Evolutionary conservation across 2,329 filamentous ascomycete species (phyloP).

Genomic region (Diaporthe australafricana): DNA sequence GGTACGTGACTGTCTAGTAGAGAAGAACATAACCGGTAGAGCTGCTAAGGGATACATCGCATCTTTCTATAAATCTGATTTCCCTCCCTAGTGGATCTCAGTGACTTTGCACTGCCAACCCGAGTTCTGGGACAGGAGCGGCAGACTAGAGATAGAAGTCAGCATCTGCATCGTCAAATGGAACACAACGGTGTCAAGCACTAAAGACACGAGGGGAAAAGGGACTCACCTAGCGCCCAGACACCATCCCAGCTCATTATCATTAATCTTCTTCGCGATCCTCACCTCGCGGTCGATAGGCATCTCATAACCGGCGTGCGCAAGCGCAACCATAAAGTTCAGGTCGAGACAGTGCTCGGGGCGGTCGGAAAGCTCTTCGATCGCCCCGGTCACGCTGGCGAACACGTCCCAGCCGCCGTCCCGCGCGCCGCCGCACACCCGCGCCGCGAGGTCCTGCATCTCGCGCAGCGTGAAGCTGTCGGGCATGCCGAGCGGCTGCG

Average conservation of each 20-base stretch:
- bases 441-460: slow-evolving; percentile 84
- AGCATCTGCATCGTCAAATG: not conserved
- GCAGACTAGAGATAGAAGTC: slow-evolving; percentile 71
- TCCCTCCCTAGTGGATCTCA: slow-evolving; percentile 69
- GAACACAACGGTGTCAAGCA: too few species aligned
- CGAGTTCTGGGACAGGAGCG: slow-evolving; percentile 81
- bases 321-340: slow-evolving; percentile 93
- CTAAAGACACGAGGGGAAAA: not conserved
- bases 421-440: slow-evolving; percentile 83
- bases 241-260: slow-evolving; percentile 97
- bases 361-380: slow-evolving; percentile 82
- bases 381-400: slow-evolving; percentile 77
- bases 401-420: slow-evolving; percentile 81
- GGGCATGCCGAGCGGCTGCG: slow-evolving; percentile 95
- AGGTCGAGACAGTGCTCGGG: slow-evolving; percentile 95
- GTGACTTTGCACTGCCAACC: slow-evolving; percentile 92
- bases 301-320: slow-evolving; percentile 98
- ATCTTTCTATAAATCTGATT: slow-evolving; percentile 38
- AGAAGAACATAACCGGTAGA: not conserved
- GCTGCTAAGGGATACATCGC: not conserved
- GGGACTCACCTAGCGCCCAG: slow-evolving; percentile 86
- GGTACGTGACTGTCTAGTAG: not conserved
- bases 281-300: slow-evolving; percentile 94
- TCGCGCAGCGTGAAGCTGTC: slow-evolving; percentile 94
- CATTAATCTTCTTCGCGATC: slow-evolving; percentile 99